Evolutionary conservation across 257 asterid species (phyloP), one percentile per base, ranked within the genome.

Genomic region (Solanum paucissectum): DNA sequence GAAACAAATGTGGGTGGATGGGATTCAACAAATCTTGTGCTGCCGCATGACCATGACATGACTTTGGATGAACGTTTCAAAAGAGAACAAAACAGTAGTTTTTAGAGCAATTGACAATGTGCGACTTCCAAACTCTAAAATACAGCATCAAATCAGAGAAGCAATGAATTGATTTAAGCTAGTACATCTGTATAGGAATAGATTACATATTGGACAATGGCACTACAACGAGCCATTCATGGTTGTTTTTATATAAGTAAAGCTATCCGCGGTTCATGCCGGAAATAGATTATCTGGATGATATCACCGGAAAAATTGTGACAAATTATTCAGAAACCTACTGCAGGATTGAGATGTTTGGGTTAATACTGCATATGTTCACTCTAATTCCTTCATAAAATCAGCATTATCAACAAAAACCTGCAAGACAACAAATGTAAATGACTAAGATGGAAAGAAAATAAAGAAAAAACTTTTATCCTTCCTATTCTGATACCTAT

Each of bases 1-100:
- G 52, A 94, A 91, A 87, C 91, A 90, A 87, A 92, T 95, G 92
- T 95, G 98, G 98, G 90, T 93, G 81, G 94, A 95, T 86, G 98
- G 98, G 84, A 92, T 96, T 88, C 96, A 95, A 72, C 90, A 92
- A 27, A 90, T 96, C 98, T 87, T 96, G 94, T 92, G 90, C 89
- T 90, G 91, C 89, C 93, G 91, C 69, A 88, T 84, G 42, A 85
- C 85, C 88, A 83, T 91, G 91, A 88, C 72, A 83, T 86, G 88
- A 88, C 64, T 66, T 86, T 44, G 42, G 49, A 86, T 71, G 68
- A 74, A 60, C 88, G 82, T 49, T 32, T 52, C 86, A 82, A 11
- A 82, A 82, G 44, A 82, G 69, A 52, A 62, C 64, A 34, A 13
- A 79, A 83, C 77, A 87, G 37, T 27, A 85, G 42, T 29, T 85